phyloP scores from a whole-genome alignment of 306 rosid species.

The Senna tora region DNA sequence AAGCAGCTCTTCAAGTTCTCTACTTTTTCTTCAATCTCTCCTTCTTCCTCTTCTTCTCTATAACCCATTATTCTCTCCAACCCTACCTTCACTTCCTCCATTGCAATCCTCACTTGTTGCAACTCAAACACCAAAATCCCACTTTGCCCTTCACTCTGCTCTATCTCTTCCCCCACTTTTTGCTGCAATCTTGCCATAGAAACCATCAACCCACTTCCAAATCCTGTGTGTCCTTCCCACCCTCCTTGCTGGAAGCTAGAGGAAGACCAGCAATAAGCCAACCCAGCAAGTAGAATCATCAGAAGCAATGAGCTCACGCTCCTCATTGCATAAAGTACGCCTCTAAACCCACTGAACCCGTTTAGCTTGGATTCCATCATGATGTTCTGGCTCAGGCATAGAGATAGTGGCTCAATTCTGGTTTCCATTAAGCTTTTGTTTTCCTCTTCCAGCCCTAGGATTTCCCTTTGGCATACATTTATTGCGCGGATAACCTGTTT shows the following conservation, averaged over 20 bases:
- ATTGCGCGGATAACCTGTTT: slow-evolving; percentile 58
- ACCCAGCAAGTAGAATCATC: slow-evolving; percentile 56
- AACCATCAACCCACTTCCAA: slow-evolving; percentile 51
- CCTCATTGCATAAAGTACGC: slow-evolving; percentile 68
- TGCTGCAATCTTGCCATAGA: slow-evolving; percentile 53
- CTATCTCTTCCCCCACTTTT: slow-evolving; percentile 55
- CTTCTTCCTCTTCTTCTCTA: slow-evolving; percentile 26
- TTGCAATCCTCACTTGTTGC: slow-evolving; percentile 48
- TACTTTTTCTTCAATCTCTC: slow-evolving; percentile 37
- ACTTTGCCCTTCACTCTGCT: slow-evolving; percentile 46
- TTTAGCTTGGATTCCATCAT: slow-evolving; percentile 54
- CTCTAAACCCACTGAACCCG: slow-evolving; percentile 69
- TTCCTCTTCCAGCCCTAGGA: slow-evolving; percentile 58
- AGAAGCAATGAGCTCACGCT: slow-evolving; percentile 61
- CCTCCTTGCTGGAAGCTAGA: slow-evolving; percentile 44
- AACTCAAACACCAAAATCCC: slow-evolving; percentile 64
- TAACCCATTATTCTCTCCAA: slow-evolving; percentile 49
- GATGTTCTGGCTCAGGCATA: slow-evolving; percentile 39
- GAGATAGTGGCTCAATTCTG: slow-evolving; percentile 55
- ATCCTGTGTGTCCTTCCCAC: slow-evolving; percentile 39
- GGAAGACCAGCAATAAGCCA: slow-evolving; percentile 61
- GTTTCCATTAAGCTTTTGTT: slow-evolving; percentile 57
- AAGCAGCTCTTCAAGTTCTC: slow-evolving; percentile 57
- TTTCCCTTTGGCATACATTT: slow-evolving; percentile 54
- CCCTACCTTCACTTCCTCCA: slow-evolving; percentile 55